These are phyloP conservation scores for Phytophthora sp. DNA, from an alignment of 352 stramenopile species.

Conservation along the genomic window DNA sequence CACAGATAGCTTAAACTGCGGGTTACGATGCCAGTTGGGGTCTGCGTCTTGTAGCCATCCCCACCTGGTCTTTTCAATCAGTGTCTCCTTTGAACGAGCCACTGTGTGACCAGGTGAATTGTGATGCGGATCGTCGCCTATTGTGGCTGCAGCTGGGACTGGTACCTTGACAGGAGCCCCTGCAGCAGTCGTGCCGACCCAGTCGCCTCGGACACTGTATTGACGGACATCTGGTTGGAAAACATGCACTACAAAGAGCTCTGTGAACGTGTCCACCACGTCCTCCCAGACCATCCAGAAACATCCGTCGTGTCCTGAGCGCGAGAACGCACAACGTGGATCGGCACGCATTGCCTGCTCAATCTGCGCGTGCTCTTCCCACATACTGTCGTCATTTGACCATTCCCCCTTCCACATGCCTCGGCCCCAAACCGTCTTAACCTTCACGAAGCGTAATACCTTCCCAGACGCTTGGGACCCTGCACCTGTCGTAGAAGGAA, in stretches of 20 bases:
- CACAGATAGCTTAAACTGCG: conserved; percentile 83
- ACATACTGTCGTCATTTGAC: conserved; percentile 85
- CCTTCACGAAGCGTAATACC: conserved; percentile 74
- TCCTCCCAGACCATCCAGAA: conserved; percentile 89
- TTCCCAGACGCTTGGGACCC: conserved; percentile 4
- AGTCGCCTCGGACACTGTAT: conserved; percentile 63
- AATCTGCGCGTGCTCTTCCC: conserved; percentile 82
- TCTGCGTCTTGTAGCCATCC: conserved; percentile 73
- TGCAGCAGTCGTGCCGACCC: conserved; percentile 46
- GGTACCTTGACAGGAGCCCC: conserved; percentile 33
- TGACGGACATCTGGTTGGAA: conserved; percentile 51
- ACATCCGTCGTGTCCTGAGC: conserved; percentile 71
- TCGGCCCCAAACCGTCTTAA: conserved; percentile 81
- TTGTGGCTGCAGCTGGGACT: background rate
- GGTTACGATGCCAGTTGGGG: conserved; percentile 92
- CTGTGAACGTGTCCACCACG: conserved; percentile 73
- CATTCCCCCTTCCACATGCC: conserved; percentile 86
- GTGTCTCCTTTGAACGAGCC: conserved; percentile 35
- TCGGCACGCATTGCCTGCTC: conserved; percentile 71
- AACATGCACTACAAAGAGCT: conserved; percentile 64
- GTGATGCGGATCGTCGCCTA: conserved; percentile 24
- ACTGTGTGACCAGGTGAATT: too few relatives aligned
- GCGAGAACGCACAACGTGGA: conserved; percentile 64
- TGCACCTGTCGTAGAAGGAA: conserved; percentile 14
- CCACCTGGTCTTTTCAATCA: conserved; percentile 74